Evolutionary conservation across 2,329 filamentous ascomycete species (phyloP), one percentile per base, ranked within the genome.

Genomic region (Stagonosporopsis cucurbitacearum): DNA sequence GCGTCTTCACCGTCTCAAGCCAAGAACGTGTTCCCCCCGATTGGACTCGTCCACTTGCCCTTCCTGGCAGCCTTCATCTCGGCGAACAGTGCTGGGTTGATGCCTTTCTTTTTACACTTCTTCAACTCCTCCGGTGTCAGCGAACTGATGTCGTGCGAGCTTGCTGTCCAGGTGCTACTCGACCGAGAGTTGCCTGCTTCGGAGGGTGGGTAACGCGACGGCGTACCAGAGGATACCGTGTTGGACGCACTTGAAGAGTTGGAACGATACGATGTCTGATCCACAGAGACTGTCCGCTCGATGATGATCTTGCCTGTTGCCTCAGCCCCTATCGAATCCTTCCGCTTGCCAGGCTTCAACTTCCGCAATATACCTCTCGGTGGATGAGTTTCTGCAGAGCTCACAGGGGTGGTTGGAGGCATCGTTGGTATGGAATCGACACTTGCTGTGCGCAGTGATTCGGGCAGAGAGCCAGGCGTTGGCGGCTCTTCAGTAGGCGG

Each of bases 11-110:
- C 2, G n/a, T 19, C 19, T 53, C 50, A 58, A 20, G 55, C 51
- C 51, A 75, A 47, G 39, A 74, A 70, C 15, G 71, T 72, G 43
- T 73, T 75, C 6, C 72, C 72, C 17, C 64, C 67, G 43, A 75
- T 70, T 4, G 71, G 68, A 58, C 70, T 73, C n/a, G 67, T 63
- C 66, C 71, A 72, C 64, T 70, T 68, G 1, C 77, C 75, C 50
- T 76, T 78, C 48, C 72, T 71, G 20, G 75, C 76, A 23, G 78
- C 76, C 59, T 78, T 77, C 78, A 81, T 81, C 65, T 81, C 79
- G 13, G 77, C 74, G 57, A 77, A 80, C 44, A 81, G 57, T 9
- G 75, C 70, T 13, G 78, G 79, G 55, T 81, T 79, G 59, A 81
- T 78, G 1, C 79, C 78, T 61, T 80, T 81, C 64, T 79, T 78